Percentiles rank a stretch among this genome's conserved stretches.
Conservation (phyloP, 176 grass and related monocot genomes). For the Aegilops bicornis region DNA sequence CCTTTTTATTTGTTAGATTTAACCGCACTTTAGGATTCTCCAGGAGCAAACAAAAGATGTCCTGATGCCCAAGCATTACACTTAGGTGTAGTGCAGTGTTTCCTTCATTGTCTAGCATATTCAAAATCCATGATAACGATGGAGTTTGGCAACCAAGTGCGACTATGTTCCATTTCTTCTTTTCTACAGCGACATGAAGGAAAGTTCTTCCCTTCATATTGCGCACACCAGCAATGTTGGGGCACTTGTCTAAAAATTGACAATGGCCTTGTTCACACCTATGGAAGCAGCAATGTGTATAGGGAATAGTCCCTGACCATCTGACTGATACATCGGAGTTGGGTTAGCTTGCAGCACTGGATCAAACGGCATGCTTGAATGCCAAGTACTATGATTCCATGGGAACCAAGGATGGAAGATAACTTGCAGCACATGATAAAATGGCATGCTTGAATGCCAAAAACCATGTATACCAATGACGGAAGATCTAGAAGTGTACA, state of each 20-base stretch:
- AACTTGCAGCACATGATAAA: too few relatives aligned
- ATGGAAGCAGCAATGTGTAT: too few relatives aligned
- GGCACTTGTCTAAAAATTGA: neutral
- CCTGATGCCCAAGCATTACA: neutral
- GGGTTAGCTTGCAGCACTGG: too few relatives aligned
- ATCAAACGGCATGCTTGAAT: too few relatives aligned
- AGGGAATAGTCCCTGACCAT: too few relatives aligned
- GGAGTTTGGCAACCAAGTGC: neutral
- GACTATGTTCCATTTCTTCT: neutral
- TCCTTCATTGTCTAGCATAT: constrained; percentile 34
- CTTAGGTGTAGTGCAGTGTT: constrained; percentile 42
- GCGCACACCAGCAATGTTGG: neutral
- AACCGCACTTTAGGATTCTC: neutral
- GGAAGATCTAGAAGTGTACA: too few relatives aligned
- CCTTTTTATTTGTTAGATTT: constrained; percentile 28
- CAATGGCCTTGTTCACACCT: too few relatives aligned
- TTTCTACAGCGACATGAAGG: neutral
- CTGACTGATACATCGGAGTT: too few relatives aligned
- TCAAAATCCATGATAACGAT: neutral
- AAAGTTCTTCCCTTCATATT: neutral
- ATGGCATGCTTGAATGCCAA: too few relatives aligned
- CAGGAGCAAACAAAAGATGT: neutral
- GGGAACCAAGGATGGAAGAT: too few relatives aligned
- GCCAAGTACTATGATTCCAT: too few relatives aligned
- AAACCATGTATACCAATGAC: too few relatives aligned